Evolutionary conservation across 305 asterid genomes (phyloP), one percentile per base, ranked within the genome.

Genomic region (Plantago lanceolata): DNA sequence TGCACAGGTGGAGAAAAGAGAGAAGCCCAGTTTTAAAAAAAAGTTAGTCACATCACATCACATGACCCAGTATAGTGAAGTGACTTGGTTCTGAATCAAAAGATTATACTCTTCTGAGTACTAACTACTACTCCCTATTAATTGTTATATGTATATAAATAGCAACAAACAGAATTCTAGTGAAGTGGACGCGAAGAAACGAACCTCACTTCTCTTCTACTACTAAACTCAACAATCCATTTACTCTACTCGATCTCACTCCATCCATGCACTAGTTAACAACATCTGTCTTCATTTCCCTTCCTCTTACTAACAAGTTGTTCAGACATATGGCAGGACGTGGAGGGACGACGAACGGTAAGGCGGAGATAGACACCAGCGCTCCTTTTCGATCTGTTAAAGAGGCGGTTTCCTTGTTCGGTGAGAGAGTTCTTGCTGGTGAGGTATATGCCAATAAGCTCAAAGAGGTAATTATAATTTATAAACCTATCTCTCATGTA

Each of bases 111-210:
- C 40, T 33, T 33, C 8, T 33, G 9, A 5, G 40, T 18, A 29
- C 43, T 19, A 20, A 4, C 18, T 14, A 47, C 51, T 47, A 14
- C 35, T 37, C 8, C 53, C 12, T 18, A 51, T n/a, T n/a, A n/a
- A n/a, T n/a, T n/a, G n/a, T n/a, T n/a, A n/a, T n/a, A n/a, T n/a
- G n/a, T n/a, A n/a, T 17, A 29, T 59, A 70, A 66, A 48, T 47
- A 52, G 31, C 9, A 7, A 55, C 37, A 12, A 58, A 63, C 59
- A 74, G 69, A 79, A 81, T 78, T 64, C 78, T 55, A 85, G 82
- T 87, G 95, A 85, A 85, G 97, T 90, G 87, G 85, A 87, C 75
- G 76, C 82, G 54, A 90, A 90, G 97, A 54, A 90, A 90, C 79
- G 97, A 85, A 90, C 86, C 93, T 73, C 74, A 54, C 63, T 40